phyloP scores from a whole-genome alignment of 2,329 filamentous ascomycete species.

The Apiospora malaysiana region DNA sequence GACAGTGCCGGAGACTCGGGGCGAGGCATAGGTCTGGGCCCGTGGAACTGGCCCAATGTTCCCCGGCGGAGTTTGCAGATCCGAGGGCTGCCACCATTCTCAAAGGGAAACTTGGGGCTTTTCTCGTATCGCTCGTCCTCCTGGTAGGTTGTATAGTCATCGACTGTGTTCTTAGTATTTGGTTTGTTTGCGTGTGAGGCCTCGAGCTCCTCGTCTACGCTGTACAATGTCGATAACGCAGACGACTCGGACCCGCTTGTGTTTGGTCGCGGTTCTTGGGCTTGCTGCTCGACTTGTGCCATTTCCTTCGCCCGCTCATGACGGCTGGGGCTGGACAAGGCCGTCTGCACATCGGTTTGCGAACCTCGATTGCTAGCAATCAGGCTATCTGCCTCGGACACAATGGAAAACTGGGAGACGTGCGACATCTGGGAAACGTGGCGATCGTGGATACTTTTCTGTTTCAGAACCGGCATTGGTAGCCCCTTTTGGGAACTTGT shows the following conservation, averaged over 20 bases:
- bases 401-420: slow-evolving; percentile 32
- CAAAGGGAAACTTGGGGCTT: slow-evolving; percentile 23
- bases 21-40: background rate
- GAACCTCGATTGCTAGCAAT: slow-evolving; percentile 38
- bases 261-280: slow-evolving; percentile 26
- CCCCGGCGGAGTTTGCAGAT: slow-evolving; percentile 26
- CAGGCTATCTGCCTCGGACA: slow-evolving; percentile 50
- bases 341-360: slow-evolving; percentile 43
- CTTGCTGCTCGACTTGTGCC: background rate
- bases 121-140: background rate
- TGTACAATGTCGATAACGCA: slow-evolving; percentile 62
- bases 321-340: slow-evolving; percentile 52
- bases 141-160: slow-evolving; percentile 25
- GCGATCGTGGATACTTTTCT: slow-evolving; percentile 32
- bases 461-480: slow-evolving; percentile 26
- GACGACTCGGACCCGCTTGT: slow-evolving; percentile 54
- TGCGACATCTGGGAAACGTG: slow-evolving; percentile 37
- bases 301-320: background rate
- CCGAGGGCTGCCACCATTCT: slow-evolving; percentile 26
- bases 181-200: slow-evolving; percentile 25
- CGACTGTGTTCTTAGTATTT: slow-evolving; percentile 21
- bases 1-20: background rate
- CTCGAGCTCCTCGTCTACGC: slow-evolving; percentile 55
- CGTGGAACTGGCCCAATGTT: slow-evolving; percentile 7
- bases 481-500: background rate